These are phyloP conservation scores for Jatropha curcas DNA, from an alignment of 345 rosid species.

Conservation along the genomic window DNA sequence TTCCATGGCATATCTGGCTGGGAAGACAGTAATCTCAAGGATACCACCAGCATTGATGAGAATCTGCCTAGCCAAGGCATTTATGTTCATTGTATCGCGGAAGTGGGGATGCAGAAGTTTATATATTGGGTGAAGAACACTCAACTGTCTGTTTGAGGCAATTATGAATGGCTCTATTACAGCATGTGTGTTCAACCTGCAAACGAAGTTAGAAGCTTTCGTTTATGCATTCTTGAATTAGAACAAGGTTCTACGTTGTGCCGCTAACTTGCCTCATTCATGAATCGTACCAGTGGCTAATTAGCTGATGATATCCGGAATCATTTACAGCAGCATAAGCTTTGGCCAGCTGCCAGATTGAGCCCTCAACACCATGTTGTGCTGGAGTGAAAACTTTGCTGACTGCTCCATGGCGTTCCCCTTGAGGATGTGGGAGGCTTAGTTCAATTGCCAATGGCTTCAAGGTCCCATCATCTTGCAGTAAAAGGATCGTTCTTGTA, in stretches of 20 bases:
- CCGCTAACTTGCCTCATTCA: slow-evolving; percentile 2
- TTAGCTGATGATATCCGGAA: slow-evolving; percentile 89
- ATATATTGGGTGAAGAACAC: slow-evolving; percentile 81
- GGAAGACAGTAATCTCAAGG: slow-evolving; percentile 76
- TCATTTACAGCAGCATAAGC: slow-evolving; percentile 87
- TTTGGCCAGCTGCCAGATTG: slow-evolving; percentile 89
- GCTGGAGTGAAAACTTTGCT: slow-evolving; percentile 79
- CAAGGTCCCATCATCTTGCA: slow-evolving; percentile 68
- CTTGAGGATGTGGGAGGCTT: slow-evolving; percentile 87
- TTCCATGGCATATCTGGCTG: slow-evolving; percentile 74
- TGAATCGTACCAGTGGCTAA: slow-evolving; percentile 75
- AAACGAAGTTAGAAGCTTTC: slow-evolving; percentile 1
- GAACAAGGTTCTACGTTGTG: slow-evolving; percentile 5
- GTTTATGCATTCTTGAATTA: neutral
- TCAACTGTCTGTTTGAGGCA: slow-evolving; percentile 77
- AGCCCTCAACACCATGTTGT: slow-evolving; percentile 53
- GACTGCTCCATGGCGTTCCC: slow-evolving; percentile 61
- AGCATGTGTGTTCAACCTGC: slow-evolving; percentile 85
- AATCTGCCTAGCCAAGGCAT: slow-evolving; percentile 78
- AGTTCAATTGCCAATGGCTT: slow-evolving; percentile 84
- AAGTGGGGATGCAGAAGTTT: slow-evolving; percentile 90
- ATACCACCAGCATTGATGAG: slow-evolving; percentile 83
- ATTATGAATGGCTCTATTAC: slow-evolving; percentile 85
- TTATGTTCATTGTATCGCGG: slow-evolving; percentile 88
- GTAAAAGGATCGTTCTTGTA: slow-evolving; percentile 65